Evolutionary conservation across 176 grass and related monocot genomes (phyloP).

Genomic region (Musa troglodytarum): DNA sequence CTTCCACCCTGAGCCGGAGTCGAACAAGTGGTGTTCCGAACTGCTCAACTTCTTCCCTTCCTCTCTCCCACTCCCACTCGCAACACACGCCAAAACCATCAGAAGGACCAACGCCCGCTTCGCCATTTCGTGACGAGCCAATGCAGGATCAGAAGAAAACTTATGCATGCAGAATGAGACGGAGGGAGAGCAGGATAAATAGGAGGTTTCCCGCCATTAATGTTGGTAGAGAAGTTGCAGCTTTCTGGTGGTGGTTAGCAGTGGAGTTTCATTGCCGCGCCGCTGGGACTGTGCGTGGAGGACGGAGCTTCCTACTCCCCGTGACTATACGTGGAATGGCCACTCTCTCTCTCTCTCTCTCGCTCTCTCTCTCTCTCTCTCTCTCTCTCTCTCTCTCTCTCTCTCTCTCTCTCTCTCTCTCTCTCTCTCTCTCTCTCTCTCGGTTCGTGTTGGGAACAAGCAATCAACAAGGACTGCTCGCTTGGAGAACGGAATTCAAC

Average conservation of each 20-base stretch:
- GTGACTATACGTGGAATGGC: neutral
- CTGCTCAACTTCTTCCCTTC: neutral
- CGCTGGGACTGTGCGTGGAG: neutral
- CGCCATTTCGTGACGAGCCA: neutral
- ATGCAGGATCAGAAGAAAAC: neutral
- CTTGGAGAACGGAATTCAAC: too few relatives aligned
- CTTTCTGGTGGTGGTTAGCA: neutral
- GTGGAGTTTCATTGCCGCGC: neutral
- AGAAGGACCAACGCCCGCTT: neutral
- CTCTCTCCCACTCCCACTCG: neutral
- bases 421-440: neutral
- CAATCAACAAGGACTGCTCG: too few relatives aligned
- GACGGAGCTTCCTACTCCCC: neutral
- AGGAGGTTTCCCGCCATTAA: neutral
- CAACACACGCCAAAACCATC: neutral
- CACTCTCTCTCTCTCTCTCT: neutral
- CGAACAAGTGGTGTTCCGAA: too few relatives aligned
- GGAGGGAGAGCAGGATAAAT: neutral
- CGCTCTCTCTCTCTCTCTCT: neutral
- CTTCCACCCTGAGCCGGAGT: neutral
- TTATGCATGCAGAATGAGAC: neutral
- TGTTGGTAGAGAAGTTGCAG: neutral
- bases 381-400: neutral
- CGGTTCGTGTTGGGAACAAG: neutral
- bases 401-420: neutral